Percentiles rank a stretch among this genome's conserved stretches.
Evolutionary conservation across 768 basidiomycete genomes (phyloP).

Genomic region (Kwoniella botswanensis): DNA sequence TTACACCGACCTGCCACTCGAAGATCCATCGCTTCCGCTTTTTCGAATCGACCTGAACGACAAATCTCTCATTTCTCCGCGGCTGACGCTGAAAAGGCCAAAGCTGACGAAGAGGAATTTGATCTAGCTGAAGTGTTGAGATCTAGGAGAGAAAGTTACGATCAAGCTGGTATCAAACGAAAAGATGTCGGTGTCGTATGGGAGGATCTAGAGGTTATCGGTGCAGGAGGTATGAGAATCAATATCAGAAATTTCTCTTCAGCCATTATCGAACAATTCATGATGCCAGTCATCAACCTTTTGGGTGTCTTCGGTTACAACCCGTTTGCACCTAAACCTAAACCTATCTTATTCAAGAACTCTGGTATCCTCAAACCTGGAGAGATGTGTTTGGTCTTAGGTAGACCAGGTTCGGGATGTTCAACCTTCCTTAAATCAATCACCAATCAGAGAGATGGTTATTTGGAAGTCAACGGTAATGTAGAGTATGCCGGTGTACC

Average conservation of each 20-base stretch:
- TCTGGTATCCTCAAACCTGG: constrained; percentile 68
- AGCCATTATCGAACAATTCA: constrained; percentile 60
- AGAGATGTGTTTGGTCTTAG: constrained; percentile 76
- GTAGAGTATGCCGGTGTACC: constrained; percentile 78
- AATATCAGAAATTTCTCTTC: constrained; percentile 59
- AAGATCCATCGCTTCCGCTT: constrained; percentile 22
- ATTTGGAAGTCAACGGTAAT: constrained; percentile 70
- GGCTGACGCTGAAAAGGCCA: constrained; percentile 51
- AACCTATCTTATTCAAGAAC: constrained; percentile 65
- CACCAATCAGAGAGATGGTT: constrained; percentile 75
- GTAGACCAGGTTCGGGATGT: constrained; percentile 83
- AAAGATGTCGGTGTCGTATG: constrained; percentile 58
- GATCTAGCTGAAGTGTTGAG: constrained; percentile 56
- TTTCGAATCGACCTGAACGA: constrained; percentile 12
- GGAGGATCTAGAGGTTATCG: constrained; percentile 57
- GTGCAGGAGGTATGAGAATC: constrained; percentile 60
- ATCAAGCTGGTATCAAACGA: constrained; percentile 58
- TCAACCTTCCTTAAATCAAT: constrained; percentile 81
- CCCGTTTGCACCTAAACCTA: constrained; percentile 64
- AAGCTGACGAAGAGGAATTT: constrained; percentile 54
- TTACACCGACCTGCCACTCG: constrained; percentile 37
- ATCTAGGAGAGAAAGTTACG: constrained; percentile 37
- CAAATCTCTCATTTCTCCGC: constrained; percentile 15
- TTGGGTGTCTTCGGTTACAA: constrained; percentile 63
- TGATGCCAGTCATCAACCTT: constrained; percentile 68